Evolutionary conservation across 352 stramenopile genomes (phyloP), one percentile per base, ranked within the genome.

Genomic region (Globisporangium heterothallicum): DNA sequence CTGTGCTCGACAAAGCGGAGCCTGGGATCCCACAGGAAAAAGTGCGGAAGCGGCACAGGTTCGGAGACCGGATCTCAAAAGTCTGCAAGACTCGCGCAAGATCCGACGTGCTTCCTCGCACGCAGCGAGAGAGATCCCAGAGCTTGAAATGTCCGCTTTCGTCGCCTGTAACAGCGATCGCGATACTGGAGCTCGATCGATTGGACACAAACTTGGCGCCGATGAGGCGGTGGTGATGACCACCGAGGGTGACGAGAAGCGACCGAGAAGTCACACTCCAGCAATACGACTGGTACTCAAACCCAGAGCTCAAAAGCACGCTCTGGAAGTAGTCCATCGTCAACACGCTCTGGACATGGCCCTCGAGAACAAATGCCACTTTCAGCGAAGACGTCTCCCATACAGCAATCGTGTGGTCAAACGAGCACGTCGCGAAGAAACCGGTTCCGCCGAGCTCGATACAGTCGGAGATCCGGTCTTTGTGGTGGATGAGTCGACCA

Each of bases 221-320:
- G 40, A 92, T 74, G 13, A 93, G 75, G 0, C 74, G 74, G 9
- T 72, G 53, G 36, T 87, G 76, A 56, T 95, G 84, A 0, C 84
- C 84, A 14, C 57, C 61, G 13, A 92, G 42, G 21, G 68, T 82
- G 1, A 75, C 74, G 13, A 91, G 64, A 4, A 86, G 58, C 2
- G 59, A 62, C 26, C 69, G 58, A 30, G 66, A 68, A 1, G 68
- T 22, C 16, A 90, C 52, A 48, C 72, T 86, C 84, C 84, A 95
- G 52, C 81, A 85, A 24, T 87, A 88, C 5, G 81, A 78, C 56
- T 88, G 72, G 44, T 93, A 78, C 47, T 95, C 84, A 40, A 94
- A 95, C 0, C 83, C 84, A 6, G 67, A 85, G 52, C 71, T 90
- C 8, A 95, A 49, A 7, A 95, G 47, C 4, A 88, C 38, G 4